Conservation (phyloP, 345 rosid species). For the Eutrema heterophyllum region DNA sequence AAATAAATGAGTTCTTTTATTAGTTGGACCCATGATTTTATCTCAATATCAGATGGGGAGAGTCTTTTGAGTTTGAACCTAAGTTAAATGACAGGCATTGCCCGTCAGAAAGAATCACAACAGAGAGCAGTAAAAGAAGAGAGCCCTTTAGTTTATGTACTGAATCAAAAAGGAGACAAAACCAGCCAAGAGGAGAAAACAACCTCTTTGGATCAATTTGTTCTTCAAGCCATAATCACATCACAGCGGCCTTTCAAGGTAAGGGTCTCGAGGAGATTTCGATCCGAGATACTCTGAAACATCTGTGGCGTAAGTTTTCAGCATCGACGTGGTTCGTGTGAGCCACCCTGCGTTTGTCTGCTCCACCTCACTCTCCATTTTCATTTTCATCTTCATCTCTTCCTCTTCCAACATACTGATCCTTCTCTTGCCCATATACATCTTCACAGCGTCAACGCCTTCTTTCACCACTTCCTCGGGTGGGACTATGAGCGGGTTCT, state of each 20-base stretch:
- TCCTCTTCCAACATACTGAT: slow-evolving; percentile 57
- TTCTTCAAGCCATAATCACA: background rate
- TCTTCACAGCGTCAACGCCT: slow-evolving; percentile 69
- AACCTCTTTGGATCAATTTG: background rate
- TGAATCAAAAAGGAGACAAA: background rate
- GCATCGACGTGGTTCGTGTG: slow-evolving; percentile 74
- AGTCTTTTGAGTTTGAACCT: background rate
- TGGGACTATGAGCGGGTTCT: slow-evolving; percentile 68
- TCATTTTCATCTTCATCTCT: slow-evolving; percentile 44
- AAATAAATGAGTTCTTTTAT: no score
- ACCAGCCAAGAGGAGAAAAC: slow-evolving; percentile 5
- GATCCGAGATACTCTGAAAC: slow-evolving; percentile 48
- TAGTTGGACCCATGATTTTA: no score
- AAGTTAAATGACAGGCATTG: slow-evolving; percentile 13
- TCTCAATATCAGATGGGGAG: no score
- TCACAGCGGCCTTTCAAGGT: slow-evolving; percentile 67
- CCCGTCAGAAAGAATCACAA: slow-evolving; percentile 14
- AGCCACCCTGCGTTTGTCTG: slow-evolving; percentile 65
- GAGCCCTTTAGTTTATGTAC: slow-evolving; percentile 6
- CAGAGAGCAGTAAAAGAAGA: no score
- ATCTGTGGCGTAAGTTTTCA: slow-evolving; percentile 47
- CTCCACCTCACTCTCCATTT: slow-evolving; percentile 45
- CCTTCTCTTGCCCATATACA: slow-evolving; percentile 73
- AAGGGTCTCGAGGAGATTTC: slow-evolving; percentile 50
- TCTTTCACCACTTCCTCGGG: slow-evolving; percentile 60